Base-by-base conservation (phyloP, 2,329 filamentous ascomycete genomes). In the Pseudogymnoascus sp. region DNA sequence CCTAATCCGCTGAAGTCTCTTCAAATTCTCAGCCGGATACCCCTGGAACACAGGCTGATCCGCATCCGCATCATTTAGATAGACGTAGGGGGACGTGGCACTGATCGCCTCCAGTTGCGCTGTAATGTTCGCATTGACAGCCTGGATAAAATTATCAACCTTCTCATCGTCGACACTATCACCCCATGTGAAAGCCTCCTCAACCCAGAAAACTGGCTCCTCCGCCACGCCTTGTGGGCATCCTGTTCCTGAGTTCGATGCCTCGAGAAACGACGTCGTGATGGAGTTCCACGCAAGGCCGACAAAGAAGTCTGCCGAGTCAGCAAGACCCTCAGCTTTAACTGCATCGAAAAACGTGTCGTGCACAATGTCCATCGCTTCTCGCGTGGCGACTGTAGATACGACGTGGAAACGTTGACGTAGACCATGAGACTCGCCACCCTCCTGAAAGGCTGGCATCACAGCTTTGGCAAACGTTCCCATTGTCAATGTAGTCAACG, bases 11-110 rank as follows among this genome's bases (percentile, higher is more conserved):
- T 66, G 66, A 69, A 77, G 67, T 18, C 68, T 72, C 35, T 66
- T 61, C 0, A 76, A 61, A 41, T 76, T 77, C 54, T 71, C 69
- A 5, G 57, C 35, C 0, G 71, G 70, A 43, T 75, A 74, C 0
- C 68, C 70, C 2, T 64, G 65, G 60, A 73, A 75, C 0, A 66
- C 62, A 7, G 63, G 18, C 25, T 68, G 63, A 6, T 36, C 65
- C 9, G 57, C 60, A 9, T 61, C 64, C 1, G 66, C 66, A 61
- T 68, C 65, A 41, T 66, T 65, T 43, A 68, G 60, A 36, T 68
- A 67, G 38, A 66, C 47, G n/a, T 64, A 67, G 0, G 59, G 37
- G 2, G 33, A 37, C 20, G 50, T 61, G 3, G 38, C 60, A 41
- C 59, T 33, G 12, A 62, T 60, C 18, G 62, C 62, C 20, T 43